These are phyloP conservation scores for Malus sieversii DNA, from an alignment of 306 rosid genomes.

Conservation along the genomic window DNA sequence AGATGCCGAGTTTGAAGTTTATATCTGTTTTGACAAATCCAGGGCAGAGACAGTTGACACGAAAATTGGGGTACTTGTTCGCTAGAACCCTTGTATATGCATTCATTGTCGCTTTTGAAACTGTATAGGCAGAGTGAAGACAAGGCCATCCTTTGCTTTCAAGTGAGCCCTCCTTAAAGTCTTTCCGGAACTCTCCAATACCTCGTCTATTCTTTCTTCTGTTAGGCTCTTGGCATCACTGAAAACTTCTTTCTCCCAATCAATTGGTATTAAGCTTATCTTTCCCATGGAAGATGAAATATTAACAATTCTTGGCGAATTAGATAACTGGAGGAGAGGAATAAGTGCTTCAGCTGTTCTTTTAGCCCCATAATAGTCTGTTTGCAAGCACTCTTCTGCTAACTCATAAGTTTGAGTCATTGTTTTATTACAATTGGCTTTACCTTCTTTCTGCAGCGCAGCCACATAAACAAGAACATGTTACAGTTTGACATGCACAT, in stretches of 20 bases:
- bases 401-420: constrained; percentile 22
- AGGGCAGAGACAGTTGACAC: constrained; percentile 22
- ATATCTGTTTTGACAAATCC: constrained; percentile 27
- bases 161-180: neutral
- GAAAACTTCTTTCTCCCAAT: constrained; percentile 8
- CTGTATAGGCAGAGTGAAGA: neutral
- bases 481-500: too few relatives aligned
- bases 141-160: constrained; percentile 4
- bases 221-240: constrained; percentile 34
- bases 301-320: constrained; percentile 43
- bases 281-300: constrained; percentile 28
- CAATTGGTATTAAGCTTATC: constrained; percentile 26
- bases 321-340: constrained; percentile 46
- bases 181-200: constrained; percentile 1
- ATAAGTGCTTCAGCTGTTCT: constrained; percentile 22
- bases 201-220: constrained; percentile 20
- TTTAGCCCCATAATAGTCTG: constrained; percentile 46
- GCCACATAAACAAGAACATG: neutral
- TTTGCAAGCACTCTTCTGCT: constrained; percentile 32
- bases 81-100: constrained; percentile 19
- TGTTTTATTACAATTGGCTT: constrained; percentile 23
- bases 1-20: constrained; percentile 19
- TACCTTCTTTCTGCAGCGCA: constrained; percentile 1
- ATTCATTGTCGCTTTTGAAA: constrained; percentile 13
- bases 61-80: neutral